Base-by-base conservation (phyloP, 768 basidiomycete genomes). In the Astraeus odoratus region DNA sequence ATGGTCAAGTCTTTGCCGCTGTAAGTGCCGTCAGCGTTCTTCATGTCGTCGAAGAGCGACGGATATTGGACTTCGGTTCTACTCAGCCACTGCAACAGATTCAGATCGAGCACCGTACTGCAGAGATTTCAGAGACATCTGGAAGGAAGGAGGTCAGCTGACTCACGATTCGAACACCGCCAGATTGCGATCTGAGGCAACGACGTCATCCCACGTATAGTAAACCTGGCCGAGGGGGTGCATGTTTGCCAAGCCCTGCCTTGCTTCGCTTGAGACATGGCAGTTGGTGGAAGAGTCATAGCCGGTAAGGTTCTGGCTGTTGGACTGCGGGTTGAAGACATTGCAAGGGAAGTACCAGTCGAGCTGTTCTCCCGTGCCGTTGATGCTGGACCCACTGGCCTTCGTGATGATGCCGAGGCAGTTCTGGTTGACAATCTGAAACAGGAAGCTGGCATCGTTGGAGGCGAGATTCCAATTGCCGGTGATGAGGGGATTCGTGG, bases 281-380 rank as follows among this genome's bases (percentile, higher is more conserved):
- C 96, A 99, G 45, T 76, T 81, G 15, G 77, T 80, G 25, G 66
- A 63, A 6, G 63, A 53, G 25, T 77, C 79, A 55, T 92, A 92
- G 26, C 71, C 76, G 1, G 87, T 86, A 22, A 75, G 50, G 61
- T 97, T 94, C 3, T 68, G 67, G 9, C 61, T 78, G 5, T 83
- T 80, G 51, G 72, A 73, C 66, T 94, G 93, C n/a, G 62, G 64
- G 53, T 80, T 75, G 69, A 74, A 85, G 36, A 95, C 67, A 58
- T 99, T 98, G 73, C 96, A 99, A 1, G 96, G 96, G 67, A 98
- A 96, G 63, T 97, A 97, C 94, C 94, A 98, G 50, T 89, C 86
- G 56, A 92, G 64, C 38, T 70, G 59, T 40, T 70, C 66, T 25
- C 80, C 79, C 6, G 60, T 74, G 26, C 78, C 77, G 3, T 78